A percentile compares a stretch with the other conserved stretches of the same genome.
Evolutionary conservation across 129 eudicot species (phyloP).

Genomic region (Chrysanthemum lavandulifolium): DNA sequence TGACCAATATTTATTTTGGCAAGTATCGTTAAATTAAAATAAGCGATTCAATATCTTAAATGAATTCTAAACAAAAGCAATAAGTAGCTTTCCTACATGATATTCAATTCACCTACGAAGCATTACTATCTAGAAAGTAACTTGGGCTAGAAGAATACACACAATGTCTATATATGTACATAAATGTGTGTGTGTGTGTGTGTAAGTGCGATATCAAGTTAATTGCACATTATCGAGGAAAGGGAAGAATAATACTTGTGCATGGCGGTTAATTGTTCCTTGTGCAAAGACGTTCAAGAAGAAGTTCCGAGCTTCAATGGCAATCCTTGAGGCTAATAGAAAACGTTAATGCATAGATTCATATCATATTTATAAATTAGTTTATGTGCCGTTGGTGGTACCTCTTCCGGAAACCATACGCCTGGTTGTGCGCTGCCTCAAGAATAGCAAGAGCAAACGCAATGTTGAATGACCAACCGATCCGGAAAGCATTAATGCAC

Average conservation of each 20-base stretch:
- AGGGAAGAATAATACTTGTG: conserved; percentile 59
- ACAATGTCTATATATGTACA: not conserved
- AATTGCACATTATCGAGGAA: not conserved
- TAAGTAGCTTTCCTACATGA: too few species aligned
- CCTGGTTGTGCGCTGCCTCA: conserved; percentile 93
- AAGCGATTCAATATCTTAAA: too few species aligned
- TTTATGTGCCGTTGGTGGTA: conserved; percentile 29
- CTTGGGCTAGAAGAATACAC: too few species aligned
- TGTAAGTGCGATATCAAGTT: too few species aligned
- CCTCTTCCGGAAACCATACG: conserved; percentile 99
- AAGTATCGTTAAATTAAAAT: too few species aligned
- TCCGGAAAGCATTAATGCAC: conserved; percentile 42
- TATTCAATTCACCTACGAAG: too few species aligned
- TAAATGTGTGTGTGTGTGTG: not conserved
- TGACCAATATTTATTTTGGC: not conserved
- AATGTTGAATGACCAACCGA: conserved; percentile 79
- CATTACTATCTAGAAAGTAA: too few species aligned
- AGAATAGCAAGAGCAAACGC: conserved; percentile 90
- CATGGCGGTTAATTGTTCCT: conserved; percentile 71
- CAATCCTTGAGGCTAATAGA: conserved; percentile 78
- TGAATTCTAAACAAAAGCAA: too few species aligned
- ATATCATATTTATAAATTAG: not conserved
- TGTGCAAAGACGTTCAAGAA: conserved; percentile 74
- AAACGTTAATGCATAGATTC: not conserved
- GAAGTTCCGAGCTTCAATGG: conserved; percentile 78